These are phyloP conservation scores for Taiozyma sp. DNA, from an alignment of 1,139 yeast species.

Conservation along the genomic window DNA sequence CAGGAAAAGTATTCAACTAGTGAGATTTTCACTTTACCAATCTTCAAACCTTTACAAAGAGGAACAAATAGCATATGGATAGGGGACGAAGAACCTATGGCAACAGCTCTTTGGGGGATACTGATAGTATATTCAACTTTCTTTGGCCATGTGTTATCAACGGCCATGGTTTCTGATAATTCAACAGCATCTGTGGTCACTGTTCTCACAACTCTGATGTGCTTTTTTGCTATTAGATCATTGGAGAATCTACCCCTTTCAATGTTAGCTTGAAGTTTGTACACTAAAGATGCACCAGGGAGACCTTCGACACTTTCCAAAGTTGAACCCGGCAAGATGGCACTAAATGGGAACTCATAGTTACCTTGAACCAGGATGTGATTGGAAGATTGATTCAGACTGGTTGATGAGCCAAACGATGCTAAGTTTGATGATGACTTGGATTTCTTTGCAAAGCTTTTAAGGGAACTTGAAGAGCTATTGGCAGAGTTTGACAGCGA, in stretches of 20 bases:
- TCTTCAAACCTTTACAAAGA: constrained; percentile 67
- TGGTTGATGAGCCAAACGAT: constrained; percentile 24
- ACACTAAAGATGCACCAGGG: constrained; percentile 78
- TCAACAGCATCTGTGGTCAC: constrained; percentile 86
- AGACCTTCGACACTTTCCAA: constrained; percentile 91
- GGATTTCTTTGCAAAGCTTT: constrained; percentile 19
- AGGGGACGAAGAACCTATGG: constrained; percentile 79
- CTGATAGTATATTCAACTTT: constrained; percentile 89
- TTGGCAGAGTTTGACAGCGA: constrained; percentile 13
- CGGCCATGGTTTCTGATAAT: constrained; percentile 86
- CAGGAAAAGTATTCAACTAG: constrained; percentile 66
- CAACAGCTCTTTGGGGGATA: constrained; percentile 84
- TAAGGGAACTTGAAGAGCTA: constrained; percentile 21
- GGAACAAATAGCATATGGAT: constrained; percentile 75
- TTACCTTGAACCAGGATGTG: constrained; percentile 62
- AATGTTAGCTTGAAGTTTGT: constrained; percentile 71
- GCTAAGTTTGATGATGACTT: constrained; percentile 26
- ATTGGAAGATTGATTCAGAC: constrained; percentile 23
- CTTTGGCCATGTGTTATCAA: constrained; percentile 94
- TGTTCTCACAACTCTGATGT: constrained; percentile 82
- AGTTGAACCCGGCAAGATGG: constrained; percentile 78
- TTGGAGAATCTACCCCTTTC: constrained; percentile 80
- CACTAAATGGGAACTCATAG: constrained; percentile 86
- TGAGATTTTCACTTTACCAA: constrained; percentile 67
- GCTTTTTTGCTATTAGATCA: constrained; percentile 63